Evolutionary conservation across 73 alveolate genomes (phyloP).

Genomic region (Paraurostyla sp.): DNA sequence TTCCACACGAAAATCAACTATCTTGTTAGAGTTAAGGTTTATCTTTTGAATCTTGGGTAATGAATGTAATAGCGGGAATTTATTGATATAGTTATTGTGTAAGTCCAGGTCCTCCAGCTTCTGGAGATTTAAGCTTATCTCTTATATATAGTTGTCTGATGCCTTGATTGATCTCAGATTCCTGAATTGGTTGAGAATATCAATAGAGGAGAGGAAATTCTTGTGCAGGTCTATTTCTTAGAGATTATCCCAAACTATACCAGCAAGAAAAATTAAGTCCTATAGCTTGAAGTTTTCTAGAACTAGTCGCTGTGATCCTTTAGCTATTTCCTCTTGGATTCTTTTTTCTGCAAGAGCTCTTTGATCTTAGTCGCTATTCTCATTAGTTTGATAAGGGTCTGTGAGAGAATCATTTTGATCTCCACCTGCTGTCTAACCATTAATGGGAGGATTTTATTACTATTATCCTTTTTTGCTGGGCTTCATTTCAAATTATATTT

Average conservation of each 20-base stretch:
- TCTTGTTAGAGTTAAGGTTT: constrained; percentile 53
- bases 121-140: constrained; percentile 54
- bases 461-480: no score
- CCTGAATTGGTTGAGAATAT: constrained; percentile 59
- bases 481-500: no score
- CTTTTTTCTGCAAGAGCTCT: constrained; percentile 8
- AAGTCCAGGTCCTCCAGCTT: constrained; percentile 69
- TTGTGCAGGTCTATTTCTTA: constrained; percentile 49
- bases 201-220: constrained; percentile 55
- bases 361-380: constrained; percentile 1
- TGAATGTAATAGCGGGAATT: constrained; percentile 65
- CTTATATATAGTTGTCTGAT: constrained; percentile 63
- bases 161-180: constrained; percentile 63
- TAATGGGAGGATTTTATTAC: no score
- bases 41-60: constrained; percentile 65
- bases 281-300: constrained; percentile 37
- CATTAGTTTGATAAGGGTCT: no score
- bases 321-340: constrained; percentile 21
- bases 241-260: constrained; percentile 63
- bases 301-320: neutral
- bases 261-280: constrained; percentile 37
- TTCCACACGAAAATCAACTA: constrained; percentile 52
- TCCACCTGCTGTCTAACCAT: no score
- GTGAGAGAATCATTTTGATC: no score
- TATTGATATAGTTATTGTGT: constrained; percentile 47